Evolutionary conservation across 2,329 filamentous ascomycete species (phyloP).

Genomic region (Apiospora saccharicola): DNA sequence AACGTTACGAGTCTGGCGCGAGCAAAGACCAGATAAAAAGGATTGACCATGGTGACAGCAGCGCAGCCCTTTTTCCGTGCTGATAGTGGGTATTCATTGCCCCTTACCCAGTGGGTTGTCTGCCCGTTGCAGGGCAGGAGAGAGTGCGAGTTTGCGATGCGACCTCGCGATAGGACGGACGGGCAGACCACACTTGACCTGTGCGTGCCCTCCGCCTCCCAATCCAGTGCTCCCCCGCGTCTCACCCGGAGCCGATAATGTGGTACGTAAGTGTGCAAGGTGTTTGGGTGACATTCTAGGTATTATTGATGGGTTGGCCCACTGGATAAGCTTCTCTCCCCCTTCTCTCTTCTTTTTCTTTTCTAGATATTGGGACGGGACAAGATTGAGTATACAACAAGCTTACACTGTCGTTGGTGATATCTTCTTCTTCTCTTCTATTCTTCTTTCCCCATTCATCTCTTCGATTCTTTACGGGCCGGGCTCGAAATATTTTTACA

Average conservation of each 20-base stretch:
- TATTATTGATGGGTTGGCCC: not conserved
- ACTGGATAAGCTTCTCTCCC: not conserved
- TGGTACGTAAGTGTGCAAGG: not conserved
- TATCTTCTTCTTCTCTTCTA: constrained; percentile 9
- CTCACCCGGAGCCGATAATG: not conserved
- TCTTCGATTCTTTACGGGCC: constrained; percentile 16
- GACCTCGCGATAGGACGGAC: not conserved
- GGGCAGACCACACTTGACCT: not conserved
- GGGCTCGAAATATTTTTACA: not conserved
- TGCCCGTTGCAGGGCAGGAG: not conserved
- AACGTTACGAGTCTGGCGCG: not conserved
- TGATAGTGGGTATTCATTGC: not conserved
- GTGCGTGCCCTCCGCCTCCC: not conserved
- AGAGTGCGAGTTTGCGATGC: not conserved
- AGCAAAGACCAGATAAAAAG: not conserved
- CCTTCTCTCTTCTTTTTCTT: not conserved
- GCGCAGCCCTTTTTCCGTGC: not conserved
- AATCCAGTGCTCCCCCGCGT: not conserved
- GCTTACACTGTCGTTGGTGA: constrained; percentile 5
- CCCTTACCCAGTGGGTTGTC: not conserved
- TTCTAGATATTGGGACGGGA: not conserved
- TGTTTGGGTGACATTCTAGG: not conserved
- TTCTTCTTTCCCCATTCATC: not conserved
- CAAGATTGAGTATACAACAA: constrained; percentile 6
- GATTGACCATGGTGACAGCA: not conserved